These are phyloP conservation scores for Talaromyces sp. DNA, from an alignment of 2,329 filamentous ascomycete species.

Conservation along the genomic window DNA sequence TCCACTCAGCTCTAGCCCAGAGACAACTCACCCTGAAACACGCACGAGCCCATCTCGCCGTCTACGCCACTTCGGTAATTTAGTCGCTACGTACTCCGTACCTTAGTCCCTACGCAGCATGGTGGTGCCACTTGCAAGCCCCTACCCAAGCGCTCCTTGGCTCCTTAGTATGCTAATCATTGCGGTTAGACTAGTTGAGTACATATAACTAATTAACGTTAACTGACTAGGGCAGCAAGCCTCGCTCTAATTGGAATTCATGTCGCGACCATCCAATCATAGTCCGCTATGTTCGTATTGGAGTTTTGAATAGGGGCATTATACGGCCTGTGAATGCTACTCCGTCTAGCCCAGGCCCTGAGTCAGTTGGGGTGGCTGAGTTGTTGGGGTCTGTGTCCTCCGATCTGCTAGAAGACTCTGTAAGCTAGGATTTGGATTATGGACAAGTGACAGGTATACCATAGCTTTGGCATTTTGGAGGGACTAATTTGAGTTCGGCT, in stretches of 20 bases:
- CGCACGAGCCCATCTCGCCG: constrained; percentile 9
- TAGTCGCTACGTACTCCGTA: background rate
- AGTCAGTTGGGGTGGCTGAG: background rate
- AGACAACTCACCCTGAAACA: constrained; percentile 8
- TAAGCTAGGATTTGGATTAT: background rate
- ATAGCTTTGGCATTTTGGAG: background rate
- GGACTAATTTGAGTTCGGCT: background rate
- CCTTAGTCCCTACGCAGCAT: background rate
- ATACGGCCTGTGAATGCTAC: background rate
- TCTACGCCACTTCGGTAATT: background rate
- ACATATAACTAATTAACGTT: no score
- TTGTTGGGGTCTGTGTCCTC: background rate
- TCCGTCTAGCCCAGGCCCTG: background rate
- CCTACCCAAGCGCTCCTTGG: background rate
- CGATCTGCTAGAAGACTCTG: background rate
- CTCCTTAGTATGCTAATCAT: no score
- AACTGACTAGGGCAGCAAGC: background rate
- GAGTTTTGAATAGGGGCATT: constrained; percentile 5
- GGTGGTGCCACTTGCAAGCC: background rate
- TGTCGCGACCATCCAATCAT: background rate
- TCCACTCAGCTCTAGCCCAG: background rate
- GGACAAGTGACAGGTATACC: background rate
- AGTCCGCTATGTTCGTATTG: background rate
- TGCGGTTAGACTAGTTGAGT: no score
- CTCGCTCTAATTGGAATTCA: background rate